phyloP scores from a whole-genome alignment of 225 moss, liverwort and hornwort genomes.

The Sphagnum contortum region DNA sequence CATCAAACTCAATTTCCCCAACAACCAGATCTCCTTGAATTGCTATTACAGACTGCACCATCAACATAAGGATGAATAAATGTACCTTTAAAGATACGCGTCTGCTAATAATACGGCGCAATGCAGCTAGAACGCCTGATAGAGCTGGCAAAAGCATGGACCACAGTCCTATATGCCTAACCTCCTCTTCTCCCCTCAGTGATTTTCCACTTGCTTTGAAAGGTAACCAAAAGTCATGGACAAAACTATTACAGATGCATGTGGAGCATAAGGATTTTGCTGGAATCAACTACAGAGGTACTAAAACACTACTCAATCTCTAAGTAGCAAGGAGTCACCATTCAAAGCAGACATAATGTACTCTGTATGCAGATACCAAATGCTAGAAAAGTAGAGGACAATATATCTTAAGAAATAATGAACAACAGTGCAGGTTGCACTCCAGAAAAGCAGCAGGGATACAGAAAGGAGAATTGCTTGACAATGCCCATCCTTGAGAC shows the following conservation, averaged over 20 bases:
- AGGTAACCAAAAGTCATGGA: constrained; percentile 73
- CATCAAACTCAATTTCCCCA: too few relatives aligned
- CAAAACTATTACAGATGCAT: constrained; percentile 1
- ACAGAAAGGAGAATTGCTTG: constrained; percentile 93
- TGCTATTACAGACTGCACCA: too few relatives aligned
- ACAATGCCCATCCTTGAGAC: constrained; percentile 99
- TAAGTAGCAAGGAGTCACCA: neutral
- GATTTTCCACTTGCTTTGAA: constrained; percentile 47
- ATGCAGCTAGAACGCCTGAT: constrained; percentile 78
- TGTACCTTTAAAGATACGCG: constrained; percentile 72
- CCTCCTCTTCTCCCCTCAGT: constrained; percentile 44
- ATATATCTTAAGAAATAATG: too few relatives aligned
- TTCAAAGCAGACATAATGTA: neutral
- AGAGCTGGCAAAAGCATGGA: constrained; percentile 84
- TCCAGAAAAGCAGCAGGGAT: constrained; percentile 33
- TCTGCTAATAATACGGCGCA: constrained; percentile 86
- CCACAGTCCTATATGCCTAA: constrained; percentile 67
- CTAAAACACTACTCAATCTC: neutral
- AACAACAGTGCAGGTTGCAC: too few relatives aligned
- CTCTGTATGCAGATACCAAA: neutral
- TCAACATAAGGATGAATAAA: too few relatives aligned
- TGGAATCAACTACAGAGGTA: too few relatives aligned
- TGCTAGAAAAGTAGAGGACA: too few relatives aligned
- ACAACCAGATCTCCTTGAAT: too few relatives aligned
- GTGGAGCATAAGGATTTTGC: too few relatives aligned